These are phyloP conservation scores for Ceratocystiopsis minuta DNA, from an alignment of 2,329 filamentous ascomycete species.

Conservation along the genomic window DNA sequence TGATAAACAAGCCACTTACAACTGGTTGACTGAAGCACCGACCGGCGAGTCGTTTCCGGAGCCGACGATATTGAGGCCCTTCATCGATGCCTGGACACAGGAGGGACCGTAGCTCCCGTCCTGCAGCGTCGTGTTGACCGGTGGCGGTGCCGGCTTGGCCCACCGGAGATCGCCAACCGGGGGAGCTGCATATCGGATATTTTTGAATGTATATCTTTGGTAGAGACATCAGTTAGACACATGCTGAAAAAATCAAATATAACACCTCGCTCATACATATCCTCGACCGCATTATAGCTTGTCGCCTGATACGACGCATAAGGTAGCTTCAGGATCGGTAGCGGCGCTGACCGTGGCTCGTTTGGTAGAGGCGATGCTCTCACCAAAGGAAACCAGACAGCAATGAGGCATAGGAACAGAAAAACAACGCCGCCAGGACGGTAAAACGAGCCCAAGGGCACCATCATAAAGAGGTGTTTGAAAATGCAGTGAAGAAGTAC, in stretches of 20 bases:
- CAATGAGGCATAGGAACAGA: neutral
- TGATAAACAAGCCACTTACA: slow-evolving; percentile 10
- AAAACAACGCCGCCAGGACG: no score
- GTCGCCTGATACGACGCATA: slow-evolving; percentile 12
- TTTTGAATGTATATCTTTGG: slow-evolving; percentile 21
- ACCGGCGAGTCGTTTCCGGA: slow-evolving; percentile 16
- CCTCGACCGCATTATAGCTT: slow-evolving; percentile 8
- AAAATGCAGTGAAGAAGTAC: neutral
- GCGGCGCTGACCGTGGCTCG: slow-evolving; percentile 3
- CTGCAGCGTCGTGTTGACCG: slow-evolving; percentile 10
- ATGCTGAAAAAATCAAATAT: neutral
- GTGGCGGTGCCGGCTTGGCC: slow-evolving; percentile 21
- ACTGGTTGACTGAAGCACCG: slow-evolving; percentile 17
- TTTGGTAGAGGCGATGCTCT: neutral
- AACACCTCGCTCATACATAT: slow-evolving; percentile 8
- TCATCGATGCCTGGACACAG: slow-evolving; percentile 12
- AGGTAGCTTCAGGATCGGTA: slow-evolving; percentile 12
- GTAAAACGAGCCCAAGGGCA: no score
- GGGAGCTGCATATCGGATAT: slow-evolving; percentile 25
- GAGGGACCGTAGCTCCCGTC: slow-evolving; percentile 13
- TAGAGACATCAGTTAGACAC: neutral
- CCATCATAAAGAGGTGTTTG: neutral
- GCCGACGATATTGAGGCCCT: slow-evolving; percentile 15
- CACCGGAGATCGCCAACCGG: slow-evolving; percentile 23
- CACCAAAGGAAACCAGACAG: neutral